Percentiles rank a stretch among this genome's conserved stretches.
Conservation (phyloP, 164 flowering plant genomes). For the Vitis cinerea region DNA sequence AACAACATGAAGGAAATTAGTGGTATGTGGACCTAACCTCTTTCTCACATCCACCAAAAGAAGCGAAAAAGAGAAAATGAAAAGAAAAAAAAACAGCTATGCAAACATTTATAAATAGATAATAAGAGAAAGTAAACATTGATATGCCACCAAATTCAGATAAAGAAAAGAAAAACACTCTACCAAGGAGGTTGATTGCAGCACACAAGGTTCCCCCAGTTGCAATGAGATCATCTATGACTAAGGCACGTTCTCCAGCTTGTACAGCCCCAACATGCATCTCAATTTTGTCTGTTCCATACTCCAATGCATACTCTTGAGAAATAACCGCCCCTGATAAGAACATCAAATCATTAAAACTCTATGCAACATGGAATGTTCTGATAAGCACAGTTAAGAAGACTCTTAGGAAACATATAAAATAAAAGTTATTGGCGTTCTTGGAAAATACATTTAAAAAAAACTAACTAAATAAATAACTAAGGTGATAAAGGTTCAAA, state of each 20-base stretch:
- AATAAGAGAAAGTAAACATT: no score
- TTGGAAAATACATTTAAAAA: no score
- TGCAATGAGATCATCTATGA: slow-evolving; percentile 96
- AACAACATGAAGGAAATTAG: no score
- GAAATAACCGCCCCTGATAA: slow-evolving; percentile 83
- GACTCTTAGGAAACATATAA: background rate
- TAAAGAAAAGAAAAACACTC: background rate
- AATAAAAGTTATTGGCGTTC: no score
- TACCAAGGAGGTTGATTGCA: slow-evolving; percentile 84
- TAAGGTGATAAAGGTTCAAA: no score
- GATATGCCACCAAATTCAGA: no score
- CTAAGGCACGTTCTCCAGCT: slow-evolving; percentile 80
- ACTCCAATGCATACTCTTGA: slow-evolving; percentile 91
- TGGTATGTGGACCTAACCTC: background rate
- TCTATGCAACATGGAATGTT: background rate
- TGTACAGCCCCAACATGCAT: slow-evolving; percentile 98
- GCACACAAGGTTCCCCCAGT: slow-evolving; percentile 96
- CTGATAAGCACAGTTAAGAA: no score
- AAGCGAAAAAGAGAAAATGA: background rate
- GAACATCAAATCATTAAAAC: slow-evolving; percentile 13
- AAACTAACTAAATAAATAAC: no score
- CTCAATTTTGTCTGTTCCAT: slow-evolving; percentile 91
- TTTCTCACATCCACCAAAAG: background rate
- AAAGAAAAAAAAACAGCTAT: background rate
- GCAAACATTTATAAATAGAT: background rate